Conservation (phyloP, 2,329 filamentous ascomycete genomes). For the Aspergillus neoniger region DNA sequence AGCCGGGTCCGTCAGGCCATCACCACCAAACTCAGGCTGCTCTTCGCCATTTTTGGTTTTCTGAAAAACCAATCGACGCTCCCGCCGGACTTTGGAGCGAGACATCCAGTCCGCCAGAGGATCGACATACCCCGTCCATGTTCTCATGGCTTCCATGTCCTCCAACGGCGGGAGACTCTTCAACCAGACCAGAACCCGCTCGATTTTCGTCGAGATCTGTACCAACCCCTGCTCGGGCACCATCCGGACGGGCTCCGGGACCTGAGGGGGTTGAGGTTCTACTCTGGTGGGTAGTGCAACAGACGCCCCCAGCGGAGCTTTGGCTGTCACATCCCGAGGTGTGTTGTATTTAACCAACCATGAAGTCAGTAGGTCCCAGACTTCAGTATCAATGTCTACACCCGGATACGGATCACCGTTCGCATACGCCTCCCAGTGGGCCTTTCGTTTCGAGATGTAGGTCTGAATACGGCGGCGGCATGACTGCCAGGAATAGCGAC, state of each 20-base stretch:
- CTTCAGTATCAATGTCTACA: slow-evolving; percentile 9
- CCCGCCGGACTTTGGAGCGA: neutral
- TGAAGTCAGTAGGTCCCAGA: slow-evolving; percentile 13
- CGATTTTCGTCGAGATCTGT: slow-evolving; percentile 8
- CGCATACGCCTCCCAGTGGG: slow-evolving; percentile 12
- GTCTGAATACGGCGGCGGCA: slow-evolving; percentile 28
- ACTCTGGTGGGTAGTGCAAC: neutral
- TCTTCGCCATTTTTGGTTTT: neutral
- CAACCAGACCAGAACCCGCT: slow-evolving; percentile 17
- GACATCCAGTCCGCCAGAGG: neutral
- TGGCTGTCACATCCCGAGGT: neutral
- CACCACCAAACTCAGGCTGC: neutral
- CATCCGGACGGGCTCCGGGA: neutral
- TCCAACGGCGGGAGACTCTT: slow-evolving; percentile 11
- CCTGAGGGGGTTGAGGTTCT: neutral
- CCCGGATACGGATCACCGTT: slow-evolving; percentile 6
- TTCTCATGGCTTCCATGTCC: slow-evolving; percentile 14
- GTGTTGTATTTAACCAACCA: slow-evolving; percentile 15
- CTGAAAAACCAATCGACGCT: neutral
- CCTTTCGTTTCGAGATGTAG: slow-evolving; percentile 18
- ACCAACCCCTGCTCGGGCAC: slow-evolving; percentile 7
- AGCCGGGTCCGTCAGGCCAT: neutral
- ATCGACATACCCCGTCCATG: neutral
- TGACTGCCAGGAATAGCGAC: slow-evolving; percentile 33
- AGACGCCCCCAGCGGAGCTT: neutral